Base-by-base conservation (phyloP, 495 filamentous ascomycete species). In the Copromyces sp. region DNA sequence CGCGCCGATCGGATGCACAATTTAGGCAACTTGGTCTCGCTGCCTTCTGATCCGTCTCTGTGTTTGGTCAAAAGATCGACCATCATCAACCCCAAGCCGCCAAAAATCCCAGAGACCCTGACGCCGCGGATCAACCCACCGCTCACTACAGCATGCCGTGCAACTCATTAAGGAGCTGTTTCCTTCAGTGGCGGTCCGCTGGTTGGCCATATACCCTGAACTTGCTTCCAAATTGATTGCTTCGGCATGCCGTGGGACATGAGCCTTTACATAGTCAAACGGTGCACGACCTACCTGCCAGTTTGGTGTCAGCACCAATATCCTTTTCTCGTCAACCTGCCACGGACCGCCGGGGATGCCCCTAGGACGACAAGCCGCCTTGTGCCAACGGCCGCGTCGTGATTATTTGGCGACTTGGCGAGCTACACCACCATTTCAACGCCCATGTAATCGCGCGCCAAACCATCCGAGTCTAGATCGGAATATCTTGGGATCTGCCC, bases 251-350 rank as follows among this genome's bases (percentile, higher is more conserved):
- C 72, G 72, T 77, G 71, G 73, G 71, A 78, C 74, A 74, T 72
- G 42, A 45, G 40, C 72, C 14, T 72, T 65, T 39, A 70, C 70
- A 73, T 74, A 73, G 32, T 72, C 35, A 39, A 39, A 61, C 24
- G 70, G 70, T 59, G 71, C 68, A 68, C 7, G 35, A 71, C n/a
- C 3, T 42, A 47, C 39, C 24, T 32, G 70, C 38, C 73, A 32
- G 24, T 61, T 24, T 65, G 40, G 59, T 75, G 73, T 69, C 42
- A 74, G 73, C 73, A 69, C 72, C 73, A 74, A 75, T 74, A 70
- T 75, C 59, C 37, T 53, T 70, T 70, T 70, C 75, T 77, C 77
- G 74, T 77, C 77, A 73, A 77, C 70, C 61, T 74, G 75, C 68
- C 37, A 71, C 74, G 72, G 72, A 24, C 61, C 17, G 72, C 39